Conservation (phyloP, 305 asterid species). For the Solanum chacoense region DNA sequence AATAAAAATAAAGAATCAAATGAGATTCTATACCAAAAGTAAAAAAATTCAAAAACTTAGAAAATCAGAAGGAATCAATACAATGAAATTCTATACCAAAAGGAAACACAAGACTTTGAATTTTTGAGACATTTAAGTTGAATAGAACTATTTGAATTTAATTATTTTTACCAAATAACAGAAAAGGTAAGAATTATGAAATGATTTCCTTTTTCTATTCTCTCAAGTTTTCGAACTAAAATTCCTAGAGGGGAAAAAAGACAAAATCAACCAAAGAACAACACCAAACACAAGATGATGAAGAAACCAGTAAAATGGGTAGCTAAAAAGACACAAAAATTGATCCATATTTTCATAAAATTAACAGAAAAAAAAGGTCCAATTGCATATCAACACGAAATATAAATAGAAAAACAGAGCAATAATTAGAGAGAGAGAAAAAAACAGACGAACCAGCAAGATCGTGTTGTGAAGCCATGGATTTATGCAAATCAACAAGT, state of each 20-base stretch:
- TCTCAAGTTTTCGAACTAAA: not conserved
- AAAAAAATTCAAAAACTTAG: not conserved
- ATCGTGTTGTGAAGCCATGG: conserved; percentile 85
- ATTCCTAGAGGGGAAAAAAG: not conserved
- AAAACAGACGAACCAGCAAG: conserved; percentile 43
- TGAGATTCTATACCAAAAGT: not conserved
- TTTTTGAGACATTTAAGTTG: not conserved
- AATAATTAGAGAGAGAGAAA: not conserved
- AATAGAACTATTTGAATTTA: not conserved
- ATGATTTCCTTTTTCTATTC: not conserved
- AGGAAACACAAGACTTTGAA: not conserved
- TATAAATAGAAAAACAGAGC: not conserved
- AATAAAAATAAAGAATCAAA: not conserved
- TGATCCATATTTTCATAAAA: not conserved
- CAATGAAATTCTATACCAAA: not conserved
- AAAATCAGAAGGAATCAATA: not conserved
- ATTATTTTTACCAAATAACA: not conserved
- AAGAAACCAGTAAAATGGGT: not conserved
- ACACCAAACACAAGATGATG: not conserved
- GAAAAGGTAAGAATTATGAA: not conserved
- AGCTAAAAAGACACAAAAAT: not conserved
- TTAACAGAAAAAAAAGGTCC: not conserved
- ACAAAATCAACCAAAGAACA: not conserved
- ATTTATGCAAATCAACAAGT: conserved; percentile 83
- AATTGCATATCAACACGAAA: not conserved